Base-by-base conservation (phyloP, 139 green algal species). In the Gonium pectorale region DNA sequence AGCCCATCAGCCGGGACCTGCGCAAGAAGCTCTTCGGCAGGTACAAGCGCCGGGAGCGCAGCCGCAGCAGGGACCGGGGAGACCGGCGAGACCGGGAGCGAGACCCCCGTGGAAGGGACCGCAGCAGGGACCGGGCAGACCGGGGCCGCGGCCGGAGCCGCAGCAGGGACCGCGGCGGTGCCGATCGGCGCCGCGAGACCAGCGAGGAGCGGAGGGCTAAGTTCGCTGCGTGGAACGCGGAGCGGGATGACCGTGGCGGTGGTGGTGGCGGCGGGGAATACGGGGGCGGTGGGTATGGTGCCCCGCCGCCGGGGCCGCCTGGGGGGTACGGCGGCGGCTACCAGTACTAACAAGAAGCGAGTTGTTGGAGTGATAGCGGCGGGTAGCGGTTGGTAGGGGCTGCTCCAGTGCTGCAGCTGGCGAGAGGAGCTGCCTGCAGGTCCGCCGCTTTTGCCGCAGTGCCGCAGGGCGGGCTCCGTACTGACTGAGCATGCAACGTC, bases 1-100 rank as follows among this genome's bases (percentile, higher is more conserved):
- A 97, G 85, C 97, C 96, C 41, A 98, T 99, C 85, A 91, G 89
- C 88, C 95, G 90, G 67, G 89, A 94, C 13, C 79, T 97, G 78
- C 90, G 94, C 19, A 95, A 95, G 90, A 77, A 90, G 54, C 86
- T 97, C 72, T 99, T 98, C 85, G 96, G 96, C 5, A 83, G 95
- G 13, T 98, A 98, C 77, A 46, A 51, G 7, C 43, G 77, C 15
- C 59, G 74, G 22, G 54, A 77, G 9, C 93, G 92, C 82, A 80
- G 85, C 59, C 81, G 89, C 44, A 85, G 86, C 52, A 63, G 85
- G 59, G 46, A 79, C 70, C n/a, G 70, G 70, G 40, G 46, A 21
- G 38, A 43, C 21, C 7, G 70, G 33, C 46, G 70, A 49, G 49
- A 64, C 46, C 70, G 70, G 1, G 70, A 79, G 2, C 70, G 70